Evolutionary conservation across 2,329 filamentous ascomycete genomes (phyloP).

Genomic region (Didymella keratinophila): DNA sequence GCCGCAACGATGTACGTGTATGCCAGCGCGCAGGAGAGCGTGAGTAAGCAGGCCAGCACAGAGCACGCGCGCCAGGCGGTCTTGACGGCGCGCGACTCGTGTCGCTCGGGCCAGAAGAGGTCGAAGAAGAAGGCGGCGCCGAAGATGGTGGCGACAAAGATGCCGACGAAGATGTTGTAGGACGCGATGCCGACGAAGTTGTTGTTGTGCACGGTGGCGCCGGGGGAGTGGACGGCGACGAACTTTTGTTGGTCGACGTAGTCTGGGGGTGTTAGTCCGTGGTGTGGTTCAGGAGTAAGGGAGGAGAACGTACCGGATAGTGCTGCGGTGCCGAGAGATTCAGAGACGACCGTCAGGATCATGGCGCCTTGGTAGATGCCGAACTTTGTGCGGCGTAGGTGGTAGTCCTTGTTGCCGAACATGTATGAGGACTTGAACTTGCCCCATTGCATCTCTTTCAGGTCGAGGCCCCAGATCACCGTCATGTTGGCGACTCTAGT

Average conservation of each 20-base stretch:
- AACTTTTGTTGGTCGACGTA: conserved; percentile 63
- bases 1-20: conserved; percentile 62
- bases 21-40: conserved; percentile 58
- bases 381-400: conserved; percentile 65
- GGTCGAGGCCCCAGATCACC: conserved; percentile 66
- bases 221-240: conserved; percentile 52
- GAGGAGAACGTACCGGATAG: conserved; percentile 56
- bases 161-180: conserved; percentile 67
- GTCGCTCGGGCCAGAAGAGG: conserved; percentile 66
- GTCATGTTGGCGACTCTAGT: conserved; percentile 34
- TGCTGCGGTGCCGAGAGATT: conserved; percentile 64
- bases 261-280: conserved; percentile 46
- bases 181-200: conserved; percentile 63
- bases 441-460: conserved; percentile 65
- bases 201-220: conserved; percentile 61
- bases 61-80: conserved; percentile 64
- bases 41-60: conserved; percentile 57
- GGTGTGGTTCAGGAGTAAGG: background rate
- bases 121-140: conserved; percentile 69
- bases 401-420: conserved; percentile 62
- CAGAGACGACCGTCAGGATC: conserved; percentile 65
- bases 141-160: conserved; percentile 66
- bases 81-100: conserved; percentile 59
- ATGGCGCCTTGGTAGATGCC: conserved; percentile 67
- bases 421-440: conserved; percentile 67